phyloP scores from a whole-genome alignment of 148 eudicot genomes.

The Dianthus caryophyllus region DNA sequence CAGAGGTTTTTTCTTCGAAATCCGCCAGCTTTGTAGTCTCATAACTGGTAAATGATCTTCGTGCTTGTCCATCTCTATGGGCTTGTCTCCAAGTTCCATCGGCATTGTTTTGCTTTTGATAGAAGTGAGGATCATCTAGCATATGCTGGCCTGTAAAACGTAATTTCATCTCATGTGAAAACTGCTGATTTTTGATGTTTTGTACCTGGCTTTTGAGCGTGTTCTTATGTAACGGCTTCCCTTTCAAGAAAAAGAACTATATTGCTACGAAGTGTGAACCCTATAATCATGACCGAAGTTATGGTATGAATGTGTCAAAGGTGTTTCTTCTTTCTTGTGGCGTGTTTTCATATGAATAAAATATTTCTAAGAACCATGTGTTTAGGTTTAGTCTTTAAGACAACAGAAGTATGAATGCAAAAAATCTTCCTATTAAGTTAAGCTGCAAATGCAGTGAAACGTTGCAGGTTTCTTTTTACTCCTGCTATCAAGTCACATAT shows the following conservation, averaged over 20 bases:
- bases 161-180: not conserved
- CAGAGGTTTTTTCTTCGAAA: slow-evolving; percentile 46
- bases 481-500: not conserved
- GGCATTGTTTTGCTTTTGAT: slow-evolving; percentile 43
- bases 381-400: not conserved
- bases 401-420: not conserved
- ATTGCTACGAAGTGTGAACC: not conserved
- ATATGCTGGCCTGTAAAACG: slow-evolving; percentile 53
- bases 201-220: not conserved
- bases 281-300: not conserved
- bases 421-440: not conserved
- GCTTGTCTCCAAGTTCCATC: slow-evolving; percentile 39
- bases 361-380: no score
- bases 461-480: not conserved
- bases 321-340: not conserved
- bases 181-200: not conserved
- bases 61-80: slow-evolving; percentile 40
- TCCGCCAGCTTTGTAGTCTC: slow-evolving; percentile 41
- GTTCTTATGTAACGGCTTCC: not conserved
- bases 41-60: slow-evolving; percentile 52
- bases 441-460: no score
- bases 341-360: not conserved
- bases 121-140: slow-evolving; percentile 42
- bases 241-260: not conserved
- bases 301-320: not conserved